phyloP scores from a whole-genome alignment of 129 eudicot species.

The Apium graveolens region DNA sequence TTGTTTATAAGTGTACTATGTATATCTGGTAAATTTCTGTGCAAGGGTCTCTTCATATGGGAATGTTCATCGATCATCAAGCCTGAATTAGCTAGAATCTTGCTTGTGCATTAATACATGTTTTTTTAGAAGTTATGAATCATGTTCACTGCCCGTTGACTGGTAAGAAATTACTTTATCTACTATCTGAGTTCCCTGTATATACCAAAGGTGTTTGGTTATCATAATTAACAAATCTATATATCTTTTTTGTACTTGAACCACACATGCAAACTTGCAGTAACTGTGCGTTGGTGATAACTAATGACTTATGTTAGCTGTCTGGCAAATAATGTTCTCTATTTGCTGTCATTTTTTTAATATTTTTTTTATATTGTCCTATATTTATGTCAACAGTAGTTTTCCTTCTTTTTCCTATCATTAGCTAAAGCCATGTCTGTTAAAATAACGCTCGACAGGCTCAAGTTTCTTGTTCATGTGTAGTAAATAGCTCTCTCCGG shows the following conservation, averaged over 20 bases:
- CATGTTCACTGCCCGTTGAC: neutral
- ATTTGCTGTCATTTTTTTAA: neutral
- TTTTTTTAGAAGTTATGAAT: neutral
- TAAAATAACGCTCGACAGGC: neutral
- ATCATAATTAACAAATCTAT: neutral
- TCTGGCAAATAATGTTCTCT: neutral
- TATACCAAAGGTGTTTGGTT: neutral
- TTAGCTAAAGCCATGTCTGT: neutral
- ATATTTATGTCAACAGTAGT: neutral
- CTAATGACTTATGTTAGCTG: neutral
- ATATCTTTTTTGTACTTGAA: neutral
- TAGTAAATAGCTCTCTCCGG: neutral
- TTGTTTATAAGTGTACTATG: constrained; percentile 2
- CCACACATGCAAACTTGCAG: neutral
- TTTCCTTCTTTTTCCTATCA: neutral
- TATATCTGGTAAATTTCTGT: neutral
- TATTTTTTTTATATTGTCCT: neutral
- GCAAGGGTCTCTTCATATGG: neutral
- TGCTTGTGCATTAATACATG: neutral
- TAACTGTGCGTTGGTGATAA: no score
- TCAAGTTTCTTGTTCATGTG: neutral
- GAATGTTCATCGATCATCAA: neutral
- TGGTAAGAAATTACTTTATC: neutral
- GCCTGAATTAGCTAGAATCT: neutral
- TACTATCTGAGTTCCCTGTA: neutral